These are phyloP conservation scores for Arthrobotrys megalospora DNA, from an alignment of 2,329 filamentous ascomycete genomes.

Conservation along the genomic window DNA sequence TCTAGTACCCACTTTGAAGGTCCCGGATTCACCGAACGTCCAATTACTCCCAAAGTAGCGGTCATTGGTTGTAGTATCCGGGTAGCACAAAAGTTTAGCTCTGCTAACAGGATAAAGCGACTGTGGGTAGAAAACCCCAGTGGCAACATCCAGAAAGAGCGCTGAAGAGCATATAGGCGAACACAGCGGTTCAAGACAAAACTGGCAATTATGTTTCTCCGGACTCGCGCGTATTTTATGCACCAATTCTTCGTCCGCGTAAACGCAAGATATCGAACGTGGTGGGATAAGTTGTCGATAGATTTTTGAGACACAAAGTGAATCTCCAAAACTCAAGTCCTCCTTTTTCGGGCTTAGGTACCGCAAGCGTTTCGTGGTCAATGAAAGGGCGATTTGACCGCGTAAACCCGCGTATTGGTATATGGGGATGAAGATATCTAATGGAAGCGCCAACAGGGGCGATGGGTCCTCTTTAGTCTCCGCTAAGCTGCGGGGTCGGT, in stretches of 20 bases:
- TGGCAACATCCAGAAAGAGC: slow-evolving; percentile 7
- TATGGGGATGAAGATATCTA: slow-evolving; percentile 12
- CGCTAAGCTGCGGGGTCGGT: neutral
- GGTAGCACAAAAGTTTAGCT: neutral
- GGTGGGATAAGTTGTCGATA: slow-evolving; percentile 14
- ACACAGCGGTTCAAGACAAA: slow-evolving; percentile 5
- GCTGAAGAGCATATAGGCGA: slow-evolving; percentile 5
- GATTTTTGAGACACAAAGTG: neutral
- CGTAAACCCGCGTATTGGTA: neutral
- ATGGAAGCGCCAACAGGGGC: neutral
- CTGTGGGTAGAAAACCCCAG: neutral
- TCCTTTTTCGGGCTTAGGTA: neutral
- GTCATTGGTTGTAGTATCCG: neutral
- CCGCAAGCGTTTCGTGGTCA: slow-evolving; percentile 14
- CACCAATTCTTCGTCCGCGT: neutral
- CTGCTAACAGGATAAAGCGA: slow-evolving; percentile 13
- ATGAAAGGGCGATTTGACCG: slow-evolving; percentile 4
- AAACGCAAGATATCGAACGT: neutral
- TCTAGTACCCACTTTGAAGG: neutral
- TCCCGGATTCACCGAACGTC: neutral
- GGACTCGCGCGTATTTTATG: no score
- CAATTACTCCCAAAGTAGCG: neutral
- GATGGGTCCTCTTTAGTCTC: neutral
- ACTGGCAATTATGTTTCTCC: neutral
- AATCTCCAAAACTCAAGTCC: neutral